These are phyloP conservation scores for Lepraria neglecta DNA, from an alignment of 495 filamentous ascomycete genomes.

Conservation along the genomic window DNA sequence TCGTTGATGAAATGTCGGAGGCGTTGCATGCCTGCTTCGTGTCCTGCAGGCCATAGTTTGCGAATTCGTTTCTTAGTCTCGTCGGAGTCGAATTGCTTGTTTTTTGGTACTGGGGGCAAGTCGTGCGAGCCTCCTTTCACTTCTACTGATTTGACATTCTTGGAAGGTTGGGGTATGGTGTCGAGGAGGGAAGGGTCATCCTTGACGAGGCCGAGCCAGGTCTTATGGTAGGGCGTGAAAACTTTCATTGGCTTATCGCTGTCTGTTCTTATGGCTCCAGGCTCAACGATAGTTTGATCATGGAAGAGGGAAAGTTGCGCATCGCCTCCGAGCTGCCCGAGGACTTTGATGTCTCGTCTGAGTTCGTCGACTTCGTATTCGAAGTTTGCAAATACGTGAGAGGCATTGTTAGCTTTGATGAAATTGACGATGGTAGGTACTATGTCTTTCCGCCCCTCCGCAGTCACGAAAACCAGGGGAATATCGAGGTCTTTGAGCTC, in stretches of 20 bases:
- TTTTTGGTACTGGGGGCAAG: slow-evolving; percentile 32
- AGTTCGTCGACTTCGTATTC: slow-evolving; percentile 79
- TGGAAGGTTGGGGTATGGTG: slow-evolving; percentile 30
- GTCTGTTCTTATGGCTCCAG: slow-evolving; percentile 32
- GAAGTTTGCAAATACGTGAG: slow-evolving; percentile 61
- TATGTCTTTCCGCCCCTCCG: slow-evolving; percentile 33
- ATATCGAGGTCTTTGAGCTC: slow-evolving; percentile 38
- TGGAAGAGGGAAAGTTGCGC: slow-evolving; percentile 32
- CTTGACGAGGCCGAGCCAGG: slow-evolving; percentile 36
- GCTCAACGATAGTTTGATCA: slow-evolving; percentile 40
- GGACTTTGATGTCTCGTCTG: slow-evolving; percentile 39
- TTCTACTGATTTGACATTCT: slow-evolving; percentile 26
- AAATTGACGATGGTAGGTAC: slow-evolving; percentile 35
- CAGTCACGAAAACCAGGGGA: slow-evolving; percentile 34
- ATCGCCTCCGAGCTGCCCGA: slow-evolving; percentile 28
- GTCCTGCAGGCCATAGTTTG: slow-evolving; percentile 40
- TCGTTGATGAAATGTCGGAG: slow-evolving; percentile 34
- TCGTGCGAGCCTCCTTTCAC: slow-evolving; percentile 28
- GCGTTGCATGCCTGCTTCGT: slow-evolving; percentile 37
- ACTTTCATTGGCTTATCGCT: slow-evolving; percentile 39
- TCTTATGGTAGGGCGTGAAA: slow-evolving; percentile 39
- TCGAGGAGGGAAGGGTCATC: slow-evolving; percentile 32
- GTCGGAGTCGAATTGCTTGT: slow-evolving; percentile 36
- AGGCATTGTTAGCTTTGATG: slow-evolving; percentile 33
- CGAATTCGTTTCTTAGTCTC: slow-evolving; percentile 35